Evolutionary conservation across 2,329 filamentous ascomycete genomes (phyloP).

Genomic region (Neofusicoccum sp.): DNA sequence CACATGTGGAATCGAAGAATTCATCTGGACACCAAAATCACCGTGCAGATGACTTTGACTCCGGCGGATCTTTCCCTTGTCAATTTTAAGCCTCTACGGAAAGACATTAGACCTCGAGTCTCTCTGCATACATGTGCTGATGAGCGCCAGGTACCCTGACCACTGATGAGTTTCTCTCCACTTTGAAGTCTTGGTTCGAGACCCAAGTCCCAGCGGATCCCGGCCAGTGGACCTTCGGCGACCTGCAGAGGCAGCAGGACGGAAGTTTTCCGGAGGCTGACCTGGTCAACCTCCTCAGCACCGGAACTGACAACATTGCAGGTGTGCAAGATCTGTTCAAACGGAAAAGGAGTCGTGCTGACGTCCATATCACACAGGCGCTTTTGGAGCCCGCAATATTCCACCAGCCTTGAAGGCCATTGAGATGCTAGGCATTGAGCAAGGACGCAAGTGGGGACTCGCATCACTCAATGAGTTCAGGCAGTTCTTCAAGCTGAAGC

Average conservation of each 20-base stretch:
- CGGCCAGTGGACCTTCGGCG: conserved; percentile 44
- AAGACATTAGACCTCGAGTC: too few relatives aligned
- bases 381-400: conserved; percentile 51
- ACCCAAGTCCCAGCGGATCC: conserved; percentile 59
- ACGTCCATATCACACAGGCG: conserved; percentile 39
- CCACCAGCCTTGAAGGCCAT: conserved; percentile 48
- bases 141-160: conserved; percentile 52
- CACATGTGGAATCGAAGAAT: too few relatives aligned
- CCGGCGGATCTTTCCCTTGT: too few relatives aligned
- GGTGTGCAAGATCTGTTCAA: conserved; percentile 27
- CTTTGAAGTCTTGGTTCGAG: conserved; percentile 45
- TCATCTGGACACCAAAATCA: too few relatives aligned
- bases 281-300: conserved; percentile 46
- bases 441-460: conserved; percentile 69
- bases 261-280: conserved; percentile 46
- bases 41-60: too few relatives aligned
- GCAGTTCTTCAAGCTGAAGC: conserved; percentile 70
- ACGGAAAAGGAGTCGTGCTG: background rate
- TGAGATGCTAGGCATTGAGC: conserved; percentile 72
- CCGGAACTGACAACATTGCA: conserved; percentile 39
- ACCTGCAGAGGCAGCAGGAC: conserved; percentile 40
- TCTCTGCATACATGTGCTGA: too few relatives aligned
- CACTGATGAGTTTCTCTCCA: conserved; percentile 58
- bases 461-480: conserved; percentile 77
- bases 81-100: too few relatives aligned